Evolutionary conservation across 2,329 filamentous ascomycete genomes (phyloP).

Genomic region (Epicoccum sorghinum): DNA sequence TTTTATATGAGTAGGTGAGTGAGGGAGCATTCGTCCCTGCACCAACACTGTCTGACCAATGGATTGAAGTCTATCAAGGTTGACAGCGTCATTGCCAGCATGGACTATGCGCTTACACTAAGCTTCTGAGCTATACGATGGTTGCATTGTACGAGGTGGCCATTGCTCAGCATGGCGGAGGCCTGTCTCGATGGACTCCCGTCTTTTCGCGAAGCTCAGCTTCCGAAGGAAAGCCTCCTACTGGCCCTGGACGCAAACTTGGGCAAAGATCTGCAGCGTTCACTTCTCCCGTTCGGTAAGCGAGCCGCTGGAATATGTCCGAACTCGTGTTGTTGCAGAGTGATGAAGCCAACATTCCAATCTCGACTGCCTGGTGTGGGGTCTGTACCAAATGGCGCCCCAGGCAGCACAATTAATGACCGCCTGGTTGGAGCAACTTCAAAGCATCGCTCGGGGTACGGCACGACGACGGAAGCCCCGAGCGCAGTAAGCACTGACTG

Average conservation of each 20-base stretch:
- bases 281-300: background rate
- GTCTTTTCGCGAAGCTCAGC: constrained; percentile 23
- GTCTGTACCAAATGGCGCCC: constrained; percentile 21
- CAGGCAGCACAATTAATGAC: constrained; percentile 41
- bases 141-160: constrained; percentile 24
- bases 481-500: constrained; percentile 25
- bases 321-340: constrained; percentile 1
- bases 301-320: constrained; percentile 9
- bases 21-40: constrained; percentile 18
- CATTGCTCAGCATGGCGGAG: constrained; percentile 24
- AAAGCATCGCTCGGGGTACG: constrained; percentile 22
- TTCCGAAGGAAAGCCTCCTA: constrained; percentile 12
- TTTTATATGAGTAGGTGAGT: constrained; percentile 30
- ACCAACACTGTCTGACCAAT: constrained; percentile 12
- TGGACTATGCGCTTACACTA: constrained; percentile 32
- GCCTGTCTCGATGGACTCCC: constrained; percentile 23
- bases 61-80: constrained; percentile 16
- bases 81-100: constrained; percentile 30
- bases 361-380: constrained; percentile 19
- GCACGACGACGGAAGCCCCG: constrained; percentile 26
- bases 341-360: constrained; percentile 14
- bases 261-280: constrained; percentile 13
- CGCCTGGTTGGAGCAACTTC: constrained; percentile 34
- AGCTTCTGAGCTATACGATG: constrained; percentile 29
- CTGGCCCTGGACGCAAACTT: background rate